A percentile compares a stretch with the other conserved stretches of the same genome.
phyloP scores from a whole-genome alignment of 768 basidiomycete species.

The Lactarius sanguifluus region DNA sequence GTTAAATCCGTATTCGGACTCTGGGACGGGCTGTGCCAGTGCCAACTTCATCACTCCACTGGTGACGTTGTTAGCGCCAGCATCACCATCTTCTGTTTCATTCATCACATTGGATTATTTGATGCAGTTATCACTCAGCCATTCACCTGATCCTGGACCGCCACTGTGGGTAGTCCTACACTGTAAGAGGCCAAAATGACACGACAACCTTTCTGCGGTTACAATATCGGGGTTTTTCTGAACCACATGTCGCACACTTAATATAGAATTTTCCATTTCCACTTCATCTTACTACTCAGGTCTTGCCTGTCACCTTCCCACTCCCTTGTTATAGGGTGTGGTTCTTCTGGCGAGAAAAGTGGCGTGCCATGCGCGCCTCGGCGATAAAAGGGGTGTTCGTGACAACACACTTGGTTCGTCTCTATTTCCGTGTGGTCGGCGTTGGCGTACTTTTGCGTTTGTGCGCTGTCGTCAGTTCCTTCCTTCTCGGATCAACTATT shows the following conservation, averaged over 20 bases:
- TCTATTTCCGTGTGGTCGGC: neutral
- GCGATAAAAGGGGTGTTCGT: neutral
- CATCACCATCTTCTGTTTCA: neutral
- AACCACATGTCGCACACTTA: neutral
- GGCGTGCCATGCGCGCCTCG: neutral
- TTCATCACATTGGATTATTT: neutral
- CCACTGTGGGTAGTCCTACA: no score
- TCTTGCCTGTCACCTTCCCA: neutral
- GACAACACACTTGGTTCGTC: neutral
- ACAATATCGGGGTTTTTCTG: neutral
- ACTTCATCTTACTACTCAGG: neutral
- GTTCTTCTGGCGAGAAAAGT: neutral
- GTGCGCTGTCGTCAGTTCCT: neutral
- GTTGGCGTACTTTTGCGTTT: neutral
- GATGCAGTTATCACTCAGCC: neutral
- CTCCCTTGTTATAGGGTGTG: neutral
- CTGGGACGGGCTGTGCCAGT: neutral
- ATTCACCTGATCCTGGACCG: neutral
- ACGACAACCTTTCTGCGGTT: neutral
- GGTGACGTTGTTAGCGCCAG: neutral
- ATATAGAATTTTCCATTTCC: neutral
- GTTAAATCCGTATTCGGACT: neutral
- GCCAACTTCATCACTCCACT: neutral
- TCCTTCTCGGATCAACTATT: neutral
- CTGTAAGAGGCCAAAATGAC: neutral